Evolutionary conservation across 306 rosid genomes (phyloP), one percentile per base, ranked within the genome.

Genomic region (Quercus dentata): DNA sequence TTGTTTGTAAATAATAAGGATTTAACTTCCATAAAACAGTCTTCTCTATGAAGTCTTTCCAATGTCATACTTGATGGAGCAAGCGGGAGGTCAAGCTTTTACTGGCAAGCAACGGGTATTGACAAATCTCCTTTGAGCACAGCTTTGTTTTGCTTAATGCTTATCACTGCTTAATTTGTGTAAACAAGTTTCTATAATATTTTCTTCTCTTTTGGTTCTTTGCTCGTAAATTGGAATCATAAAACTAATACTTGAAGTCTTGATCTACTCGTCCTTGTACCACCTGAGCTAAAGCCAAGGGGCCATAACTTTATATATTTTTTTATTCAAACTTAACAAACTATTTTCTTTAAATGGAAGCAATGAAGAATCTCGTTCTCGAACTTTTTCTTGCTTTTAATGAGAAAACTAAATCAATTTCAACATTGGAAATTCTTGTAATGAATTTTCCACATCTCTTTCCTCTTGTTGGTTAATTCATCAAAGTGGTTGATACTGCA

Each of bases 11-110:
- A 31, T 33, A 63, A 30, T 30, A 67, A 31, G 27, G 30, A 19
- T 67, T 33, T 33, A 46, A 44, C 71, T 67, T 67, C 25, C 19
- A 67, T 31, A 67, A 23, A 54, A 79, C 74, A 94, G 97, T 75
- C 95, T 95, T 63, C 88, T 95, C 79, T 95, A 94, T 71, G 99
- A 95, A 82, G 99, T 95, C 74, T 92, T 95, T 78, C 99, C 99
- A 15, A 95, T 95, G 99, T 93, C 99, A 41, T 95, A 90, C 85
- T 82, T 95, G 91, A 78, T 92, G 90, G 99, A 95, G 88, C 91
- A 92, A n/a, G 99, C 99, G 15, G 98, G 97, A 77, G 99, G 99
- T 64, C 94, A 92, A 76, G 84, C 98, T 18, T 92, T 95, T 87
- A 92, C 98, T 0, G 98, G 99, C 86, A 95, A 91, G 75, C 82